Conservation (phyloP, 495 filamentous ascomycete genomes). For the Trichoderma orchidacearum region DNA sequence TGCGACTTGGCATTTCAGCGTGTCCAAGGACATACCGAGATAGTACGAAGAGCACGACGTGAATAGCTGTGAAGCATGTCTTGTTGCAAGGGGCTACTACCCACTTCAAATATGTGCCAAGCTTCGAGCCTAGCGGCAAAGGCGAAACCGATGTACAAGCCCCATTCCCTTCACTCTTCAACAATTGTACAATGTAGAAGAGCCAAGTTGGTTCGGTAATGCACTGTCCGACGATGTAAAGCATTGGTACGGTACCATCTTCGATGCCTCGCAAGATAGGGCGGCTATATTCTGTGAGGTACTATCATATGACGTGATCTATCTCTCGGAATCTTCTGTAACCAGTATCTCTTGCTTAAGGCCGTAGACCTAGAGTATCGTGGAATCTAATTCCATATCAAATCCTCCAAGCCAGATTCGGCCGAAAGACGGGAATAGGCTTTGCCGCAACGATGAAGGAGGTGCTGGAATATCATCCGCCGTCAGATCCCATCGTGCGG, state of each 20-base stretch:
- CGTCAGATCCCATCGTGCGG: not conserved
- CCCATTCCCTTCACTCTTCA: not conserved
- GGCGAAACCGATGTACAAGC: not conserved
- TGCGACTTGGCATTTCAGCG: not conserved
- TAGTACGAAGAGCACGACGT: not conserved
- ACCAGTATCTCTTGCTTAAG: not conserved
- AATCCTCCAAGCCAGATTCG: not conserved
- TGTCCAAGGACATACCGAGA: not conserved
- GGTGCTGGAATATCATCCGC: not conserved
- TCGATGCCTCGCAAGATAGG: not conserved
- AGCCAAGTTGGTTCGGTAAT: not conserved
- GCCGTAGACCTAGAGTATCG: not conserved
- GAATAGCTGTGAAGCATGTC: not conserved
- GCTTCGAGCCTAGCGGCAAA: not conserved
- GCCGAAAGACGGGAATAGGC: not conserved
- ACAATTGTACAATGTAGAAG: not conserved
- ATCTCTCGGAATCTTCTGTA: not conserved
- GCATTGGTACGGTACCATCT: not conserved
- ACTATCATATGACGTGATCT: not conserved
- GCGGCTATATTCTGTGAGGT: not conserved
- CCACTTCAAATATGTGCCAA: not conserved
- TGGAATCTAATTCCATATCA: not conserved
- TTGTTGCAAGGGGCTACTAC: not conserved
- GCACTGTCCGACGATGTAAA: not conserved
- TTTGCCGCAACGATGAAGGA: not conserved